Percentiles rank a stretch among this genome's conserved stretches.
phyloP scores from a whole-genome alignment of 345 rosid species.

The Citrus mangshanensis region DNA sequence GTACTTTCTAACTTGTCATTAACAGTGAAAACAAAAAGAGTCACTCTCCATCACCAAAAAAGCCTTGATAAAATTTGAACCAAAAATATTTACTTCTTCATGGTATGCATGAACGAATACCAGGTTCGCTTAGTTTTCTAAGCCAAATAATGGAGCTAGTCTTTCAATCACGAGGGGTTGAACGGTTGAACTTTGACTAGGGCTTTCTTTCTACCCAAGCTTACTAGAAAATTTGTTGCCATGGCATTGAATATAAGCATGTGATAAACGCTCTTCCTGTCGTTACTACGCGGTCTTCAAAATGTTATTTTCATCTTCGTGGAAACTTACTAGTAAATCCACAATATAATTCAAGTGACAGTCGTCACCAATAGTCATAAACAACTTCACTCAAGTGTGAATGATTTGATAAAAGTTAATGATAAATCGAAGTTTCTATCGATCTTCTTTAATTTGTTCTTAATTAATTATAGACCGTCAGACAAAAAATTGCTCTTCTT shows the following conservation, averaged over 20 bases:
- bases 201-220: fast-evolving
- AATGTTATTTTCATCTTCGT: not conserved
- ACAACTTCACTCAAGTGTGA: not conserved
- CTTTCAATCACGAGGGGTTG: not conserved
- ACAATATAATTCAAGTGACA: not conserved
- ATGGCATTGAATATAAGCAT: fast-evolving
- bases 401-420: not conserved
- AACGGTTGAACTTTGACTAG: not conserved
- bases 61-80: not conserved
- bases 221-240: no score
- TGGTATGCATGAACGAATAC: no score
- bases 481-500: not conserved
- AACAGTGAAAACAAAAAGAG: not conserved
- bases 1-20: not conserved
- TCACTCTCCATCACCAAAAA: not conserved
- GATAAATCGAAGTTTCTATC: not conserved
- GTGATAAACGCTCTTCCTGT: not conserved
- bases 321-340: not conserved
- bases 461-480: no score
- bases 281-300: not conserved
- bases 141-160: not conserved
- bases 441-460: not conserved
- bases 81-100: no score
- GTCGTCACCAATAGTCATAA: not conserved
- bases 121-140: not conserved